Conservation (phyloP, 768 basidiomycete species). For the Naematelia encephala region DNA sequence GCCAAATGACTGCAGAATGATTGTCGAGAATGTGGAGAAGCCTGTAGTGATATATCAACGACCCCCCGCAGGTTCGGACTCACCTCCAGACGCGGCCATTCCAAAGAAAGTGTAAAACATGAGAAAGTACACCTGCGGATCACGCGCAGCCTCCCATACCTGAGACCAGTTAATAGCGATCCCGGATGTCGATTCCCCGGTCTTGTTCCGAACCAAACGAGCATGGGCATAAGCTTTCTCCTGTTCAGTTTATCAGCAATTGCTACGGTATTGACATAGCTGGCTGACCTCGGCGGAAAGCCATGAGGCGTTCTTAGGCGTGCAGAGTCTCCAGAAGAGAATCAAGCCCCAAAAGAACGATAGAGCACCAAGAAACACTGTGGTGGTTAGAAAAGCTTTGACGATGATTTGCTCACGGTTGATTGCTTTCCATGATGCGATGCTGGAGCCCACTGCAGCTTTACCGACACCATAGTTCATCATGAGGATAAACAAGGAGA, state of each 20-base stretch:
- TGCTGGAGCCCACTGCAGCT: slow-evolving; percentile 9
- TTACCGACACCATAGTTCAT: slow-evolving; percentile 22
- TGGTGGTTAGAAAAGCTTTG: neutral
- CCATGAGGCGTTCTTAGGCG: slow-evolving; percentile 15
- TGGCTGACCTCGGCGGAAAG: slow-evolving; percentile 13
- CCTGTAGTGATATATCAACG: slow-evolving; percentile 1
- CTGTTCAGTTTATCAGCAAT: too few species aligned
- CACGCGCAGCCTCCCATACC: slow-evolving; percentile 9
- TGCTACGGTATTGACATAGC: too few species aligned
- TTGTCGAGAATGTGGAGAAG: slow-evolving; percentile 20
- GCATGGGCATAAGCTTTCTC: slow-evolving; percentile 13
- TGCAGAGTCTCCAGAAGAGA: slow-evolving; percentile 5
- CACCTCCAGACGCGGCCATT: slow-evolving; percentile 15
- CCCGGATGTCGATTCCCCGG: slow-evolving; percentile 16
- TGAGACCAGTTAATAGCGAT: slow-evolving; percentile 17
- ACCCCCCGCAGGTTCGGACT: neutral
- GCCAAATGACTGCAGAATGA: slow-evolving; percentile 22
- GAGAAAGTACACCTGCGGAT: slow-evolving; percentile 16
- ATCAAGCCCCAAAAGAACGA: slow-evolving; percentile 21
- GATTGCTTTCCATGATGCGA: slow-evolving; percentile 19
- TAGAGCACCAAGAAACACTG: slow-evolving; percentile 22
- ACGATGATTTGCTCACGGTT: slow-evolving; percentile 8
- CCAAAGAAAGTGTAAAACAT: slow-evolving; percentile 11
- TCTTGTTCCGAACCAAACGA: slow-evolving; percentile 19
- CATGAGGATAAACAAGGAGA: slow-evolving; percentile 24